Base-by-base conservation (phyloP, 257 asterid genomes). In the Nemophila menziesii region DNA sequence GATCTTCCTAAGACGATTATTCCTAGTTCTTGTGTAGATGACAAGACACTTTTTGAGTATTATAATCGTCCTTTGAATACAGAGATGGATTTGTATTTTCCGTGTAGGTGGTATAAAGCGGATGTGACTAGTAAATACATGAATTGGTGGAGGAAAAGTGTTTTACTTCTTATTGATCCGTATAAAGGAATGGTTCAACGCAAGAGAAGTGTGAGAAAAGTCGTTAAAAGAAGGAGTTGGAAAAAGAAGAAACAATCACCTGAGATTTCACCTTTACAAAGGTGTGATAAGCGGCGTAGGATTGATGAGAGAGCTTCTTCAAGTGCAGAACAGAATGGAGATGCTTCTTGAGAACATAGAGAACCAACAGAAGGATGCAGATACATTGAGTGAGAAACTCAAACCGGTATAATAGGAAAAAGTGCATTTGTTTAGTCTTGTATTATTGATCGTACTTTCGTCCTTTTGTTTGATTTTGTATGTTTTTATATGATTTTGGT, bases 111-210 rank as follows among this genome's bases (percentile, higher is more conserved):
- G 20, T 40, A 13, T 15, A 70, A 66, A 44, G 16, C 68, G 0
- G 74, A 62, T 49, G 47, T 58, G 11, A 58, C 63, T 23, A 24
- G 7, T 5, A 45, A 36, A 17, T 65, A 65, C 39, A 47, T 46
- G 50, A 11, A 57, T 16, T 70, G 77, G 77, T 70, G 77, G 77
- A 61, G 56, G 33, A 51, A 40, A 14, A 22, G 33, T 4, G 57
- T 61, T 11, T 18, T 44, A 17, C 54, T 46, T 56, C 66, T 51
- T 0, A 48, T 27, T 3, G 57, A 49, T 23, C 11, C 49, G 0
- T 18, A 47, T 48, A 23, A 20, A 13, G 69, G 60, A 12, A 13
- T 56, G 16, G 19, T 22, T 15, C 55, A 16, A 24, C 20, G 60
- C 29, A 20, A 1, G 17, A 67, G 66, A 22, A 62, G 60, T n/a